phyloP scores from a whole-genome alignment of 1,284 basidiomycete species.

The Cryptococcus sp. region DNA sequence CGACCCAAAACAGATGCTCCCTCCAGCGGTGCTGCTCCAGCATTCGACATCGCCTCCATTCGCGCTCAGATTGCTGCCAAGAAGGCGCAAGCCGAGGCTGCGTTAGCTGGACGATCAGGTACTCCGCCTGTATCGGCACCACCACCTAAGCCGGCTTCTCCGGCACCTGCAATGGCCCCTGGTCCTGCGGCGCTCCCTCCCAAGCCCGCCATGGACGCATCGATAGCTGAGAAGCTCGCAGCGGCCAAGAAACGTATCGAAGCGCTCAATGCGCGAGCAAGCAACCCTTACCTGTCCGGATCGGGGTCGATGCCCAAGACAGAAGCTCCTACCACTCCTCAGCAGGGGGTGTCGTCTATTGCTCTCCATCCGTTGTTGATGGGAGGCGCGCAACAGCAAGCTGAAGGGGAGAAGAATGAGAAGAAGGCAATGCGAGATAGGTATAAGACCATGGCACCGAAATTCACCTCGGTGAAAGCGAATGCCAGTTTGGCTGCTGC shows the following conservation, averaged over 20 bases:
- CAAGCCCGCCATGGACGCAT: constrained; percentile 57
- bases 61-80: constrained; percentile 78
- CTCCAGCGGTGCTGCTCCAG: constrained; percentile 4
- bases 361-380: constrained; percentile 83
- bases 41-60: constrained; percentile 41
- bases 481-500: constrained; percentile 54
- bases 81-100: constrained; percentile 69
- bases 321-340: constrained; percentile 49
- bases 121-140: constrained; percentile 38
- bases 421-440: constrained; percentile 51
- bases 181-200: constrained; percentile 52
- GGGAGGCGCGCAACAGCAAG: constrained; percentile 58
- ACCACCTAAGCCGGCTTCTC: constrained; percentile 17
- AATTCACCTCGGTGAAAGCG: constrained; percentile 89
- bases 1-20: constrained; percentile 16
- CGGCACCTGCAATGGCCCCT: constrained; percentile 29
- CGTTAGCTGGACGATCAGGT: constrained; percentile 19
- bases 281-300: constrained; percentile 38
- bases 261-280: constrained; percentile 66
- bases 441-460: constrained; percentile 96
- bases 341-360: constrained; percentile 52
- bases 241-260: constrained; percentile 77
- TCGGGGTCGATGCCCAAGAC: constrained; percentile 24
- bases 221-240: constrained; percentile 67
- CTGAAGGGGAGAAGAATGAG: constrained; percentile 41